A percentile compares a stretch with the other conserved stretches of the same genome.
phyloP scores from a whole-genome alignment of 2,329 filamentous ascomycete species.

The Ophiostoma quercus region DNA sequence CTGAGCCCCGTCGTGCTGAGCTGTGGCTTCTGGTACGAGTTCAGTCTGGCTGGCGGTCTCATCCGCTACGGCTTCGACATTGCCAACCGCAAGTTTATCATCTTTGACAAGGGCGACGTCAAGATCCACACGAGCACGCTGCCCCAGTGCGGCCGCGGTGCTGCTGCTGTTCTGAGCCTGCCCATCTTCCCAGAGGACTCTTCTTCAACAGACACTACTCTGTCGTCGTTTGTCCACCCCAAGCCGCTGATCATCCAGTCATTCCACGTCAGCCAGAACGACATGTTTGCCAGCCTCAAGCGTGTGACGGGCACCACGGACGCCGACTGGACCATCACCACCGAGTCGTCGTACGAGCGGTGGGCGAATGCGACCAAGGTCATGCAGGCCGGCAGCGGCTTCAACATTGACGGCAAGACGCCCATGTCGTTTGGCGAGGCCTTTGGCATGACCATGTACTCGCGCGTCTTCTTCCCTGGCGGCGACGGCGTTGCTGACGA shows the following conservation, averaged over 20 bases:
- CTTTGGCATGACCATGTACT: slow-evolving; percentile 50
- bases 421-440: slow-evolving; percentile 39
- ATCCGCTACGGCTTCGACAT: slow-evolving; percentile 32
- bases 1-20: slow-evolving; percentile 34
- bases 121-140: slow-evolving; percentile 56
- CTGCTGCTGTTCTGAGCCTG: slow-evolving; percentile 44
- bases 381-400: slow-evolving; percentile 31
- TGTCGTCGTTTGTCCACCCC: slow-evolving; percentile 22
- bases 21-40: slow-evolving; percentile 51
- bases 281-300: slow-evolving; percentile 59
- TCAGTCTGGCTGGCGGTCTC: slow-evolving; percentile 37
- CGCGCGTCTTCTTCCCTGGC: slow-evolving; percentile 48
- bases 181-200: slow-evolving; percentile 24
- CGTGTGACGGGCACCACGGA: slow-evolving; percentile 53
- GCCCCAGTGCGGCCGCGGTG: slow-evolving; percentile 43
- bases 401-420: slow-evolving; percentile 29
- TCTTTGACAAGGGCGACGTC: slow-evolving; percentile 54
- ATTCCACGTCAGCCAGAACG: slow-evolving; percentile 56
- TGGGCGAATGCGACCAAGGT: slow-evolving; percentile 44
- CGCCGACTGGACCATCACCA: slow-evolving; percentile 54
- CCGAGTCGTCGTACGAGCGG: slow-evolving; percentile 44
- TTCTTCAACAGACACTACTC: background rate
- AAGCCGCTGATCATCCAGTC: slow-evolving; percentile 46
- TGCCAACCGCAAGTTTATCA: slow-evolving; percentile 24
- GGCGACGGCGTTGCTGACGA: slow-evolving; percentile 49